Percentiles rank a stretch among this genome's conserved stretches.
Conservation (phyloP, 2,329 filamentous ascomycete genomes). For the Metarhizium album region DNA sequence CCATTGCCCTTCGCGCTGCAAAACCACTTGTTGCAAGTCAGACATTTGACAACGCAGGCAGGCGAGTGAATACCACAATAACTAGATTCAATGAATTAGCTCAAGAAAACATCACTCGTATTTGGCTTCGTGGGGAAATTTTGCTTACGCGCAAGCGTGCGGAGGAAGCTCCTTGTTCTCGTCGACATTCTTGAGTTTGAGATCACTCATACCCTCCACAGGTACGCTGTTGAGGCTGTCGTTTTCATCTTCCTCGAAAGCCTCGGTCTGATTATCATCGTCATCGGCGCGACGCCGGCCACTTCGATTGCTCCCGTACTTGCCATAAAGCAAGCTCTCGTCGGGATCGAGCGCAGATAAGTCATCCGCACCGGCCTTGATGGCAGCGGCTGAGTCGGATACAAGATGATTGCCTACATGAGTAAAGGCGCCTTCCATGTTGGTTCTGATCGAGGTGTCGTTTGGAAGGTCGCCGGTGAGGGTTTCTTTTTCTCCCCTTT, state of each 20-base stretch:
- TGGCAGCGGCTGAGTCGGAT: slow-evolving; percentile 73
- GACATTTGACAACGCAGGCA: slow-evolving; percentile 89
- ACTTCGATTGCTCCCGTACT: slow-evolving; percentile 46
- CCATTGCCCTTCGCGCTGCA: slow-evolving; percentile 95
- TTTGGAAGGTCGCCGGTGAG: slow-evolving; percentile 4
- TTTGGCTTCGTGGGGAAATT: slow-evolving; percentile 2
- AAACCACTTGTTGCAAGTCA: slow-evolving; percentile 97
- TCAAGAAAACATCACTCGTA: background rate
- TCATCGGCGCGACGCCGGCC: slow-evolving; percentile 67
- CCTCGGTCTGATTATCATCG: slow-evolving; percentile 81
- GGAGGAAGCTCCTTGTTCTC: slow-evolving; percentile 85
- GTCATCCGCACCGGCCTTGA: slow-evolving; percentile 76
- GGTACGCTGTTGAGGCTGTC: slow-evolving; percentile 70
- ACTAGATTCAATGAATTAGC: slow-evolving; percentile 29
- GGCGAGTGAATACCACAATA: slow-evolving; percentile 98
- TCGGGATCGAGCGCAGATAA: slow-evolving; percentile 62
- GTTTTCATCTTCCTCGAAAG: slow-evolving; percentile 71
- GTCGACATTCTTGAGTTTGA: slow-evolving; percentile 47
- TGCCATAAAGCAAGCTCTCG: slow-evolving; percentile 68
- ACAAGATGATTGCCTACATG: slow-evolving; percentile 80
- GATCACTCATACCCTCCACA: slow-evolving; percentile 61
- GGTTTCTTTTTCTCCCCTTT: background rate
- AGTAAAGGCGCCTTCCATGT: slow-evolving; percentile 81
- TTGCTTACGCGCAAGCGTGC: slow-evolving; percentile 84
- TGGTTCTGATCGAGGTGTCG: slow-evolving; percentile 14